Percentiles rank a stretch among this genome's conserved stretches.
Conservation (phyloP, 768 basidiomycete genomes). For the Lenzites betulinus region DNA sequence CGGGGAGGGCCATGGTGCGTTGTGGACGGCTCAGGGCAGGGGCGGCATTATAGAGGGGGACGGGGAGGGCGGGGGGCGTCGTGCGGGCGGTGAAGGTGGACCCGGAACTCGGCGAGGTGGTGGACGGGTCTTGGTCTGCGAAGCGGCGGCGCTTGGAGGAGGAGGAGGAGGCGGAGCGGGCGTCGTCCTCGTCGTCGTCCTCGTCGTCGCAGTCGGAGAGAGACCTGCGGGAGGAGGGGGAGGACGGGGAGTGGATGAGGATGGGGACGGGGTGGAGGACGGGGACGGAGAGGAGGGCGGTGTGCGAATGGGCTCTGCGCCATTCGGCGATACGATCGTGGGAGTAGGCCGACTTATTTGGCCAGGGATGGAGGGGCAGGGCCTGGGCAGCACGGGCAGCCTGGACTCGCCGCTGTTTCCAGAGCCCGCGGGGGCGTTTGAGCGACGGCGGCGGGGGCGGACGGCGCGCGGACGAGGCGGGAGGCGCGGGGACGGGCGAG, state of each 20-base stretch:
- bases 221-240: background rate
- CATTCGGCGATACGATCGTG: slow-evolving; percentile 20
- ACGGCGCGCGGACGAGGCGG: background rate
- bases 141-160: slow-evolving; percentile 31
- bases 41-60: slow-evolving; percentile 10
- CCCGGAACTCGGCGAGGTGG: slow-evolving; percentile 11
- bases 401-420: slow-evolving; percentile 26
- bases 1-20: slow-evolving; percentile 1
- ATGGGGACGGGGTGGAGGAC: background rate
- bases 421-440: slow-evolving; percentile 34
- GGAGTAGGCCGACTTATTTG: slow-evolving; percentile 16
- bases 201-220: slow-evolving; percentile 6
- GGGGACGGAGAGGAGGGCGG: background rate
- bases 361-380: background rate
- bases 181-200: slow-evolving; percentile 21
- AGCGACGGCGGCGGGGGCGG: slow-evolving; percentile 6
- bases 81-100: slow-evolving; percentile 4
- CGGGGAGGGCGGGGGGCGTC: slow-evolving; percentile 5
- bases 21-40: background rate
- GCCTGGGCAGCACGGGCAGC: slow-evolving; percentile 4
- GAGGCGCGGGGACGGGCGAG: background rate
- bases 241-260: background rate
- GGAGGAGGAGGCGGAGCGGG: slow-evolving; percentile 22
- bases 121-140: slow-evolving; percentile 23
- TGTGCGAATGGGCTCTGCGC: slow-evolving; percentile 13